Evolutionary conservation across 805 yeast species (phyloP), one percentile per base, ranked within the genome.

Genomic region (Candida dajiaensis): DNA sequence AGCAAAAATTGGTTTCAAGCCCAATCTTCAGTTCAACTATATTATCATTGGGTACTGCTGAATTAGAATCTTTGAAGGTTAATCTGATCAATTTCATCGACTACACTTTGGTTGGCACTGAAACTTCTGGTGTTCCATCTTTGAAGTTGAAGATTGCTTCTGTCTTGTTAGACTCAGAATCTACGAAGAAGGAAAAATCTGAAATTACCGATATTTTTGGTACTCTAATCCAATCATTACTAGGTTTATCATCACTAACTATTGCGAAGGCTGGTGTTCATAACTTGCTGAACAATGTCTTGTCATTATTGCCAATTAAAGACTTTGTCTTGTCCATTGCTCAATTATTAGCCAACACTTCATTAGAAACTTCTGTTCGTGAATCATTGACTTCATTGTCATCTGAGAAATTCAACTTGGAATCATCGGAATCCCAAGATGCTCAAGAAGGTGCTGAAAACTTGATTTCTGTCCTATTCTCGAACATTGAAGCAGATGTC

Each of bases 221-320:
- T 44, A 18, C 43, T 3, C 46, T 60, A 44, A 41, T 58, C 33
- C 51, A 57, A 41, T 40, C 50, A 1, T 36, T 60, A 21, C 44
- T 60, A 18, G 43, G 33, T n/a, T 26, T 53, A 16, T 69, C 50
- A 3, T n/a, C 26, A 3, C 70, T 68, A 18, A 28, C 43, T 21
- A 19, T 13, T 38, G 46, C 29, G 6, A 44, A 38, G 12, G 36
- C 18, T 8, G 36, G 36, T 8, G 9, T 47, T 10, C 79, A 80
- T 59, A 72, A 70, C 23, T 65, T 87, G 43, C 70, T 92, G 52
- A 77, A 80, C 29, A 78, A 77, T 53, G 68, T 83, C 51, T 68
- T 92, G 49, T 80, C 80, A 48, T 70, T 89, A 50, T 69, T 92
- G 44, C 97, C 98, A 26, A 76, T 89, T 52, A 74, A 74, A 50